Evolutionary conservation across 768 basidiomycete genomes (phyloP), one percentile per base, ranked within the genome.

Genomic region (Lepiota venenata): DNA sequence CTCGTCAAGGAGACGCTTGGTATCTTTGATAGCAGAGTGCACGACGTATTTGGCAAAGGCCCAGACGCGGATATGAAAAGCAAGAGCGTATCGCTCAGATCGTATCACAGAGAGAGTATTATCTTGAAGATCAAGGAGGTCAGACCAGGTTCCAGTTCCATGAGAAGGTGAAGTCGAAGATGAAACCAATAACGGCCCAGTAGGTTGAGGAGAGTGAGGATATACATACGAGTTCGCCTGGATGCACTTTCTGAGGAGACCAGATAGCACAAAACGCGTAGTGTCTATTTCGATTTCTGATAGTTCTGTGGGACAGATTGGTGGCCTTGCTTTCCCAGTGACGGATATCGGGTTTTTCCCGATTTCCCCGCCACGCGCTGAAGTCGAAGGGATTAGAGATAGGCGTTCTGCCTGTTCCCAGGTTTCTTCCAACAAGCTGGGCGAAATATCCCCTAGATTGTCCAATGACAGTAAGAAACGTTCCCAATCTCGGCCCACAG

Each of bases 221-320:
- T 61, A 50, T 32, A 32, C 32, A 32, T 32, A 32, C 56, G 56
- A 56, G 5, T 56, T 51, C n/a, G 70, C 68, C 44, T 77, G 74
- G 35, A 67, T 50, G 58, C 75, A 71, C 58, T 75, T 74, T 46
- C 70, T 69, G 25, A 84, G 64, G 20, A 84, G 68, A 1, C 74
- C 82, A 29, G 76, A 77, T 15, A 78, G 67, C n/a, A 83, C 67
- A 61, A 76, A 84, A 39, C 79, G 77, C 47, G 76, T 79, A n/a
- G 74, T 80, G 59, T 85, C 83, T 16, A 83, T 64, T 63, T 85
- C 83, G 60, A 79, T 69, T 42, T 83, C 81, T 35, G 74, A 71
- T 42, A 84, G 64, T 11, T 61, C 56, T 53, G 70, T 55, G 11
- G 59, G 57, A 35, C 27, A 43, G 4, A 55, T 8, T 6, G 40